These are phyloP conservation scores for Acmispon strigosus DNA, from an alignment of 306 rosid genomes.

Conservation along the genomic window DNA sequence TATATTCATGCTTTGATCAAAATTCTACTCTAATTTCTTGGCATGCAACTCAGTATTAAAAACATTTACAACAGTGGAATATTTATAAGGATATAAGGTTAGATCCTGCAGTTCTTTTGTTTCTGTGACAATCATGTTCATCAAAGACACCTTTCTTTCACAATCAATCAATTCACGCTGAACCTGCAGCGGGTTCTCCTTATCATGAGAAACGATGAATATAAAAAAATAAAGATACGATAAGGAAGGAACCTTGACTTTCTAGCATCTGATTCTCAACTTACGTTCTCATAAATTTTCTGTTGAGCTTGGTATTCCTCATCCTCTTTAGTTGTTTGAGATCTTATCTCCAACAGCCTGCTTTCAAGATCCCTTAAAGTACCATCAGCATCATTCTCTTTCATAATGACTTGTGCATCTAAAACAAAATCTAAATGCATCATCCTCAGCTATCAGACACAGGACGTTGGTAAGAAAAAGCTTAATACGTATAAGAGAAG, in stretches of 20 bases:
- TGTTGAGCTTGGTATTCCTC: slow-evolving; percentile 44
- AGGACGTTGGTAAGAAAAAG: too few relatives aligned
- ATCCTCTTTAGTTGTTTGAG: slow-evolving; percentile 44
- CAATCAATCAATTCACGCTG: slow-evolving; percentile 41
- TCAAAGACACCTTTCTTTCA: slow-evolving; percentile 50
- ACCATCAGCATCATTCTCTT: slow-evolving; percentile 34
- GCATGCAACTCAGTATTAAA: background rate
- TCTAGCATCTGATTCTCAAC: slow-evolving; percentile 11
- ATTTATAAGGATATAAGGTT: slow-evolving; percentile 60
- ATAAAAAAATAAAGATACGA: background rate
- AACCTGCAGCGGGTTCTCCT: slow-evolving; percentile 46
- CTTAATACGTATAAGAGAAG: background rate
- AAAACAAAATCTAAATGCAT: slow-evolving; percentile 21
- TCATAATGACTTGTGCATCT: slow-evolving; percentile 25
- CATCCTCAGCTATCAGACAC: background rate
- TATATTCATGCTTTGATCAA: background rate
- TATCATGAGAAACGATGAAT: slow-evolving; percentile 5
- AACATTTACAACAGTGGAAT: background rate
- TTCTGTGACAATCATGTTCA: slow-evolving; percentile 40
- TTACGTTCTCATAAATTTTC: slow-evolving; percentile 44
- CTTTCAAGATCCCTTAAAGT: slow-evolving; percentile 37
- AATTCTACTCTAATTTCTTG: background rate
- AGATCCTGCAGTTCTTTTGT: slow-evolving; percentile 41
- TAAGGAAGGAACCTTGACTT: background rate
- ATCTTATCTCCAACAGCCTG: slow-evolving; percentile 31